These are phyloP conservation scores for Diplodia mutila DNA, from an alignment of 2,329 filamentous ascomycete genomes.

Conservation along the genomic window DNA sequence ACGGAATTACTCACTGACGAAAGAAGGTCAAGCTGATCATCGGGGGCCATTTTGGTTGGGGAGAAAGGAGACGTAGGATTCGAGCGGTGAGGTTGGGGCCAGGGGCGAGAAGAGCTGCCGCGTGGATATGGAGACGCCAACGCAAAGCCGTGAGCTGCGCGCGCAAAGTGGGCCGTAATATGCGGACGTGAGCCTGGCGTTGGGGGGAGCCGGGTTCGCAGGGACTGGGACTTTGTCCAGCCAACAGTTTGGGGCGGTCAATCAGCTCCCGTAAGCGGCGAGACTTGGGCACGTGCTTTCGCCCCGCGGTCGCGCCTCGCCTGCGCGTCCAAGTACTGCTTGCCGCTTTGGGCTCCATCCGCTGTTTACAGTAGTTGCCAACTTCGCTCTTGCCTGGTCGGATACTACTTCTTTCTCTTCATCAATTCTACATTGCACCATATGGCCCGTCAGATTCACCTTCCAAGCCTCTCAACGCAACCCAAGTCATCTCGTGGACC, in stretches of 20 bases:
- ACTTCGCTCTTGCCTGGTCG: no score
- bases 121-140: not conserved
- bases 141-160: not conserved
- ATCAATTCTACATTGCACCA: no score
- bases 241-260: not conserved
- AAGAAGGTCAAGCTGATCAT: slow-evolving; percentile 12
- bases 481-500: no score
- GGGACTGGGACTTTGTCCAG: not conserved
- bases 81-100: not conserved
- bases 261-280: not conserved
- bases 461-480: no score
- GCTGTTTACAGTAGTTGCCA: not conserved
- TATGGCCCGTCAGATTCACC: no score
- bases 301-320: not conserved
- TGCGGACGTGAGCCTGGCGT: slow-evolving; percentile 1
- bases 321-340: slow-evolving; percentile 1
- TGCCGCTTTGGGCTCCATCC: slow-evolving; percentile 4
- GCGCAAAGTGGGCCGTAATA: not conserved
- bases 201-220: not conserved
- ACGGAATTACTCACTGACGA: slow-evolving; percentile 7
- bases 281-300: slow-evolving; percentile 6
- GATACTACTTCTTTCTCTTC: no score
- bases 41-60: slow-evolving; percentile 8
- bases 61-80: not conserved
- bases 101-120: slow-evolving; percentile 2